Conservation (phyloP, 2,329 filamentous ascomycete genomes). For the Aspergillus aculeatinus region DNA sequence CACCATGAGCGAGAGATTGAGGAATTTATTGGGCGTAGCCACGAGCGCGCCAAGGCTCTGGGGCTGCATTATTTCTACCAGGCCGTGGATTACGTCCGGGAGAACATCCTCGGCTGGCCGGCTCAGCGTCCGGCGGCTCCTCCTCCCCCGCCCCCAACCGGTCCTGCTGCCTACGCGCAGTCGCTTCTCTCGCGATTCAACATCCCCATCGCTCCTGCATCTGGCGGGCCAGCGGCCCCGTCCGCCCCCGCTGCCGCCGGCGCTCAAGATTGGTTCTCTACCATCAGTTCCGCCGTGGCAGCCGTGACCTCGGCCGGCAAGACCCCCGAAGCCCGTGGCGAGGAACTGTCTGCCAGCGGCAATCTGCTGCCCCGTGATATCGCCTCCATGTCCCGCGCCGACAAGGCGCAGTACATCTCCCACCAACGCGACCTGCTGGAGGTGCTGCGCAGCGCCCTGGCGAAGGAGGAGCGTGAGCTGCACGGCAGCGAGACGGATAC, state of each 20-base stretch:
- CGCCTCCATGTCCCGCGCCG: conserved; percentile 58
- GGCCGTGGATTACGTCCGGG: conserved; percentile 68
- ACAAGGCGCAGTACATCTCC: conserved; percentile 71
- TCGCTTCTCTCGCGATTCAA: conserved; percentile 81
- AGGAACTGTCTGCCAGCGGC: conserved; percentile 57
- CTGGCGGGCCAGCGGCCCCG: conserved; percentile 55
- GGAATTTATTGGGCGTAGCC: conserved; percentile 76
- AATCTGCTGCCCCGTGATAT: conserved; percentile 71
- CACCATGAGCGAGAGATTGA: conserved; percentile 89
- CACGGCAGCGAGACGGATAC: conserved; percentile 29
- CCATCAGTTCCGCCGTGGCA: conserved; percentile 73
- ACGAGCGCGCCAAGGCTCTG: conserved; percentile 73
- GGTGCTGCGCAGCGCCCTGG: conserved; percentile 72
- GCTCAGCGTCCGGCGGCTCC: conserved; percentile 54
- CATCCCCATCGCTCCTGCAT: conserved; percentile 63
- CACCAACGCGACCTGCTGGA: conserved; percentile 76
- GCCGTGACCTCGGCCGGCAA: conserved; percentile 52
- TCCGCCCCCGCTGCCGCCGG: conserved; percentile 48
- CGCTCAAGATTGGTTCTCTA: conserved; percentile 68
- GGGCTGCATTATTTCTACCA: conserved; percentile 74
- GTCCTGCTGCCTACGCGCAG: conserved; percentile 66
- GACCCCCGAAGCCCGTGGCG: conserved; percentile 41
- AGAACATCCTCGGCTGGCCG: conserved; percentile 75
- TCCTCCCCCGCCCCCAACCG: conserved; percentile 45
- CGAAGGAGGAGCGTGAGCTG: conserved; percentile 71